phyloP scores from a whole-genome alignment of 345 rosid genomes.

The Trapa bicornis region DNA sequence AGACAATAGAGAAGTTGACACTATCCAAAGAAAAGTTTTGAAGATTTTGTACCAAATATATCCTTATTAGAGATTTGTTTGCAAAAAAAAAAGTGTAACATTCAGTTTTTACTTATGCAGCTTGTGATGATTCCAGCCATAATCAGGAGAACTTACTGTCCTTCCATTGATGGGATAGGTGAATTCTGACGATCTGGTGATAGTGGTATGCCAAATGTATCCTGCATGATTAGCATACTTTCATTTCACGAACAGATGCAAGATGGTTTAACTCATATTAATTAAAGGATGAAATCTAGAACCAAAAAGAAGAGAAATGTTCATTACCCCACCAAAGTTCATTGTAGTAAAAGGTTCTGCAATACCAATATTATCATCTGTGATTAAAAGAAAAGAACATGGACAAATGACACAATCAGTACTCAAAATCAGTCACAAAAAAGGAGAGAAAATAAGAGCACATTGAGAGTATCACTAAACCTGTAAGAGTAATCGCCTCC shows the following conservation, averaged over 20 bases:
- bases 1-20: too few relatives aligned
- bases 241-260: constrained; percentile 1
- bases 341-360: constrained; percentile 52
- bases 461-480: constrained; percentile 14
- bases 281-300: neutral
- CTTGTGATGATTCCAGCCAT: neutral
- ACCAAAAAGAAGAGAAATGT: neutral
- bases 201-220: constrained; percentile 1
- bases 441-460: neutral
- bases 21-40: too few relatives aligned
- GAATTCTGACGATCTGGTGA: constrained; percentile 7
- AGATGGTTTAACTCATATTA: neutral
- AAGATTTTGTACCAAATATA: too few relatives aligned
- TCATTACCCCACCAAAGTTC: constrained; percentile 54
- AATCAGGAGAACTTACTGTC: constrained; percentile 22
- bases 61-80: too few relatives aligned
- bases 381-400: neutral
- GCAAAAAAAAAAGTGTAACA: neutral
- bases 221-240: constrained; percentile 11
- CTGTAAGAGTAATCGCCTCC: constrained; percentile 73
- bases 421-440: neutral
- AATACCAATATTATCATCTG: constrained; percentile 63
- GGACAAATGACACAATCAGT: neutral
- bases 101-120: neutral
- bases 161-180: constrained; percentile 20